Evolutionary conservation across 1,139 yeast genomes (phyloP).

Genomic region (Candida gigantensis): DNA sequence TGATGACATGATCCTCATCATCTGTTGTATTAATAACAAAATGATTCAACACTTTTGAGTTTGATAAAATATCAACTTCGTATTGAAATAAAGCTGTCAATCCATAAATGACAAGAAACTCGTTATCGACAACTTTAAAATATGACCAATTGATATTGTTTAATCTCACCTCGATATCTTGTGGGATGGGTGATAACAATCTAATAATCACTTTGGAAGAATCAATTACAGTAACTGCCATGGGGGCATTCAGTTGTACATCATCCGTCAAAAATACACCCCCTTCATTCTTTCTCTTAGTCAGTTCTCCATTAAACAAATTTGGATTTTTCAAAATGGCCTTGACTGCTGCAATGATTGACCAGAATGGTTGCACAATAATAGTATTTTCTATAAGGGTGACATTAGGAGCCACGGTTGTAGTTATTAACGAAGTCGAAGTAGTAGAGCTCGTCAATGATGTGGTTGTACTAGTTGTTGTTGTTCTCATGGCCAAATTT

Average conservation of each 20-base stretch:
- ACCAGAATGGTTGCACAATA: slow-evolving; percentile 65
- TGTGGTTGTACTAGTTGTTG: slow-evolving; percentile 15
- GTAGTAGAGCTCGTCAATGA: slow-evolving; percentile 15
- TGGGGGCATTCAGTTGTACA: slow-evolving; percentile 13
- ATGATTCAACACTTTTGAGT: slow-evolving; percentile 26
- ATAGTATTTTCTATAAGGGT: slow-evolving; percentile 34
- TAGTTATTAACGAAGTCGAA: slow-evolving; percentile 18
- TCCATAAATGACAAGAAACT: slow-evolving; percentile 56
- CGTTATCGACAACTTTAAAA: slow-evolving; percentile 49
- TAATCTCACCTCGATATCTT: slow-evolving; percentile 48
- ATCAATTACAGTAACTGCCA: slow-evolving; percentile 33
- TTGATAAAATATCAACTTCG: slow-evolving; percentile 55
- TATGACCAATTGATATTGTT: slow-evolving; percentile 63
- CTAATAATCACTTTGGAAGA: slow-evolving; percentile 43
- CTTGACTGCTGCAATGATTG: slow-evolving; percentile 61
- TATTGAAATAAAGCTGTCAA: slow-evolving; percentile 69
- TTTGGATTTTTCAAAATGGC: slow-evolving; percentile 52
- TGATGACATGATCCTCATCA: slow-evolving; percentile 28
- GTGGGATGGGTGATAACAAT: slow-evolving; percentile 23
- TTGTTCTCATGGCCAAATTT: slow-evolving; percentile 8
- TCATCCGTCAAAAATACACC: slow-evolving; percentile 16
- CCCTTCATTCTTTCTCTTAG: slow-evolving; percentile 27
- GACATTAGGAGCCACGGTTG: slow-evolving; percentile 21
- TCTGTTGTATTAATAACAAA: slow-evolving; percentile 33
- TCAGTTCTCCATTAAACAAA: slow-evolving; percentile 55